These are phyloP conservation scores for Mortierella sp. DNA, from an alignment of 371 early-diverging fungal genomes.

Conservation along the genomic window DNA sequence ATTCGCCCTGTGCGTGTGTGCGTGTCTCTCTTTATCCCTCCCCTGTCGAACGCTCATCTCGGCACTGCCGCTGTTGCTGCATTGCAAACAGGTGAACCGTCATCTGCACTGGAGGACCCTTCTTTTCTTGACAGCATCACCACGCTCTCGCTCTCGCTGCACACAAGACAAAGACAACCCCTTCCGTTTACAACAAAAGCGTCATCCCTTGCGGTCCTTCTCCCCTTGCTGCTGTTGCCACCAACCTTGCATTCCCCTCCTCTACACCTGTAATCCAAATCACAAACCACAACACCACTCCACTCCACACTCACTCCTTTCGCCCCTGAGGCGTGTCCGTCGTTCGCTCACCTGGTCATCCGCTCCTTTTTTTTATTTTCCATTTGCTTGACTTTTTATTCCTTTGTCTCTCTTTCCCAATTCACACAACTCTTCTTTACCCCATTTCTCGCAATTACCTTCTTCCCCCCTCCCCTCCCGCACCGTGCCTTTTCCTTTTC, in stretches of 20 bases:
- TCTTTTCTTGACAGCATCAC: not conserved
- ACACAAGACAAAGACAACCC: too few relatives aligned
- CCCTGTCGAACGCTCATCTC: too few relatives aligned
- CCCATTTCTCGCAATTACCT: not conserved
- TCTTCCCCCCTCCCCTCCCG: not conserved
- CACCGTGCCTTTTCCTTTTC: not conserved
- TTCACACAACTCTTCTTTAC: not conserved
- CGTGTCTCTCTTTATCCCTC: not conserved
- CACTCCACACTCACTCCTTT: not conserved
- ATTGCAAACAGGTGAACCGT: not conserved
- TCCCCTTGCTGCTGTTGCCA: not conserved
- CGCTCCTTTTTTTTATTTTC: not conserved
- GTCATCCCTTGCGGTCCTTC: not conserved
- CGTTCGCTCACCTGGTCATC: slow-evolving; percentile 3
- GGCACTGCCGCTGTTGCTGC: too few relatives aligned
- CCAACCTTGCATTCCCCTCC: not conserved
- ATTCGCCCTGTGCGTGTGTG: too few relatives aligned
- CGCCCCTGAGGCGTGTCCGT: not conserved
- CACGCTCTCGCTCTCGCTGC: too few relatives aligned
- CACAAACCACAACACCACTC: not conserved
- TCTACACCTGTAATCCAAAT: not conserved
- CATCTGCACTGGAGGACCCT: not conserved
- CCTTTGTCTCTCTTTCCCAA: not conserved
- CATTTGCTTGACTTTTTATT: not conserved
- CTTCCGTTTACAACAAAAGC: too few relatives aligned